Evolutionary conservation across 2,329 filamentous ascomycete species (phyloP).

Genomic region (Zymoseptoria brevis): DNA sequence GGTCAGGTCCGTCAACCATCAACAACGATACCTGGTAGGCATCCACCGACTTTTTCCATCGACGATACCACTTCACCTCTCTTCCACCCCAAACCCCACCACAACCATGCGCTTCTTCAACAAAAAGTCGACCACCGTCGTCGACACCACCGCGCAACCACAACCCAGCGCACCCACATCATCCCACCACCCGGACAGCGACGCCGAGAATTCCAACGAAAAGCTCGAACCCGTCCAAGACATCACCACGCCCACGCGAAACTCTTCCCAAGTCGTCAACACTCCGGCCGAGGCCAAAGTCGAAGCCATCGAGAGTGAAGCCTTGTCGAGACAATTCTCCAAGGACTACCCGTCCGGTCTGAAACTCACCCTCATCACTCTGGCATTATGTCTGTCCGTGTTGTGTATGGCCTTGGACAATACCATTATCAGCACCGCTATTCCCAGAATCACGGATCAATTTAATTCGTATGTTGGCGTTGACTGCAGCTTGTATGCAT

Average conservation of each 20-base stretch:
- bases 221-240: slow-evolving; percentile 6
- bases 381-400: slow-evolving; percentile 31
- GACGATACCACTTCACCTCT: neutral
- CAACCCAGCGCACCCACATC: slow-evolving; percentile 4
- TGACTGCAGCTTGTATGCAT: neutral
- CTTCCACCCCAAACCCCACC: neutral
- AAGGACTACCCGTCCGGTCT: slow-evolving; percentile 28
- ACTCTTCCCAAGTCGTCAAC: neutral
- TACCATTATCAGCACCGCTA: slow-evolving; percentile 43
- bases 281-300: slow-evolving; percentile 14
- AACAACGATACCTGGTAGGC: too few species aligned
- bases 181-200: slow-evolving; percentile 7
- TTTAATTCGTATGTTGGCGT: slow-evolving; percentile 42
- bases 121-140: slow-evolving; percentile 9
- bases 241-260: slow-evolving; percentile 1
- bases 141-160: slow-evolving; percentile 2
- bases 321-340: neutral
- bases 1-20: too few species aligned
- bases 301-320: slow-evolving; percentile 12
- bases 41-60: neutral
- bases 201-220: slow-evolving; percentile 10
- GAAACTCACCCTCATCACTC: slow-evolving; percentile 30
- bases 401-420: slow-evolving; percentile 34
- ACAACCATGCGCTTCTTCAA: slow-evolving; percentile 16
- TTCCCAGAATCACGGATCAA: slow-evolving; percentile 42